Percentiles rank a stretch among this genome's conserved stretches.
phyloP scores from a whole-genome alignment of 2,329 filamentous ascomycete genomes.

The Thyridium curvatum region DNA sequence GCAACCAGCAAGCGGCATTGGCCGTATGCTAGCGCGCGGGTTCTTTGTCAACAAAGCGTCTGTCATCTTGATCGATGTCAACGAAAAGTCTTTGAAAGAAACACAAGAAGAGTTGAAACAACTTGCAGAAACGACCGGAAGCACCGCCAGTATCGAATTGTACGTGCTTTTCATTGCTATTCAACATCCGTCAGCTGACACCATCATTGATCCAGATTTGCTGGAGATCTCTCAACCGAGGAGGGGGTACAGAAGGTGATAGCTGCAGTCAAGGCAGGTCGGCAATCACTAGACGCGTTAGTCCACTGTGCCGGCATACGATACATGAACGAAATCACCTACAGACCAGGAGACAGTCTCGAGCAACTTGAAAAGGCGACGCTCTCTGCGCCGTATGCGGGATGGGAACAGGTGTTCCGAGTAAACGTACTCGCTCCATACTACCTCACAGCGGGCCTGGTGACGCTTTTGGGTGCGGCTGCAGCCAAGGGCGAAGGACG shows the following conservation, averaged over 20 bases:
- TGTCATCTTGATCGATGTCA: constrained; percentile 10
- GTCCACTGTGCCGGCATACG: constrained; percentile 9
- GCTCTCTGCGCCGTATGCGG: constrained; percentile 6
- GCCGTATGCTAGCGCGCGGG: constrained; percentile 11
- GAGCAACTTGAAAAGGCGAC: constrained; percentile 7
- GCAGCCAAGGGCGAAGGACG: constrained; percentile 10
- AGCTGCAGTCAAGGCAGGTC: constrained; percentile 1
- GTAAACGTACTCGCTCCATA: constrained; percentile 12
- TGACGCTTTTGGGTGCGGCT: constrained; percentile 9
- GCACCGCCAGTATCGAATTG: not conserved
- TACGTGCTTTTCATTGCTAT: no score
- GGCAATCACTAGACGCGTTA: constrained; percentile 4
- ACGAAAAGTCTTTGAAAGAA: constrained; percentile 6
- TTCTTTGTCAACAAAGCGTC: constrained; percentile 12
- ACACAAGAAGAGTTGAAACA: constrained; percentile 4
- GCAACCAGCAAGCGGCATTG: constrained; percentile 7
- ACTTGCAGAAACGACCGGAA: not conserved
- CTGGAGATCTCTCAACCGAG: constrained; percentile 8
- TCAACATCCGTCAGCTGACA: no score
- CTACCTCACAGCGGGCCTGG: constrained; percentile 11
- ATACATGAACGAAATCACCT: constrained; percentile 7
- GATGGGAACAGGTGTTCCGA: constrained; percentile 10
- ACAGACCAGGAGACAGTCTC: constrained; percentile 6
- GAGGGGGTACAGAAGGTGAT: constrained; percentile 6
- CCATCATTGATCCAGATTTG: constrained; percentile 4